Base-by-base conservation (phyloP, 2,329 filamentous ascomycete genomes). In the Pseudogymnoascus sp. region DNA sequence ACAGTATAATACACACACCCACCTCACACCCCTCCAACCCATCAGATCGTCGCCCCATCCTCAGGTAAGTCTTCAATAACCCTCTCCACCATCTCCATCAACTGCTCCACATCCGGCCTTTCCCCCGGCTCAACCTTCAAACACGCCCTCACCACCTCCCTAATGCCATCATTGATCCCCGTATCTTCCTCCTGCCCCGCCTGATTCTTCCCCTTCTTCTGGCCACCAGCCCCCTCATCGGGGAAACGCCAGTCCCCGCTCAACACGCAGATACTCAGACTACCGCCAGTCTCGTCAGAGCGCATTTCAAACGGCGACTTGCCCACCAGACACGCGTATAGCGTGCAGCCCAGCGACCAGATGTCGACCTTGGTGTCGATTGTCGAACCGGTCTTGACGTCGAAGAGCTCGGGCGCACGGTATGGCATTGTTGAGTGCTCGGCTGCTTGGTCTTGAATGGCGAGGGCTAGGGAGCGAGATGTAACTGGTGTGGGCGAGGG, bases 401-500 rank as follows among this genome's bases (percentile, higher is more conserved):
- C 95, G 76, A 99, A 99, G 65, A 99, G 87, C 77, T 99, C 95
- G 0, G 95, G 95, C 1, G 95, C 95, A 65, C 95, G 91, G 78
- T 99, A 99, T 0, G 95, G 93, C 93, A 99, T 97, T 42, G 95
- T 99, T 68, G 88, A 93, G 80, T 97, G 93, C 75, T 99, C 95
- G 62, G 93, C 95, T 21, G 95, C 95, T 42, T 86, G 90, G 75
- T 99, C 95, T 78, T 97, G 95, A 37, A 96, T 90, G 62, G 93
- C 91, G 59, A 99, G 85, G 50, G 95, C 95, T 62, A 96, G 83
- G 2, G 91, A 96, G 66, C 93, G 88, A 16, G 90, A 95, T 4
- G 93, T 96, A 69, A 97, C 93, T 25, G 90, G 85, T 64, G 91
- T 90, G 1, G 95, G 95, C 1, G 91, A 92, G 16, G 89, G 89